A percentile compares a stretch with the other conserved stretches of the same genome.
These are phyloP conservation scores for Paraurostyla sp. DNA, from an alignment of 73 alveolate species.

Conservation along the genomic window DNA sequence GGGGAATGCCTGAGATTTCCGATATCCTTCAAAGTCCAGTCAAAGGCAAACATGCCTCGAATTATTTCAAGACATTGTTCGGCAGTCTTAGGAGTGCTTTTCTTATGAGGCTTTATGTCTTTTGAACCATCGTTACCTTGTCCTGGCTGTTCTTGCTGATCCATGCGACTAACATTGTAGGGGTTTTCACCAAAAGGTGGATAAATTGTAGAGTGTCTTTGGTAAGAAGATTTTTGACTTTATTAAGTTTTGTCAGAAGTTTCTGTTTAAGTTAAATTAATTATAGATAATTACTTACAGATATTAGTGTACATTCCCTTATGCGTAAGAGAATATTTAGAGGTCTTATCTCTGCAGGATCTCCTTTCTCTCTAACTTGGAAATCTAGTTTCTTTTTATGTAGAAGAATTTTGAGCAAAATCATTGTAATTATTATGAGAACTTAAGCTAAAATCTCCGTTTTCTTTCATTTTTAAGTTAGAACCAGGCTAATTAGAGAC, in stretches of 20 bases:
- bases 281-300: conserved; percentile 12
- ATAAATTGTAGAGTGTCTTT: too few species aligned
- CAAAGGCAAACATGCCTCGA: conserved; percentile 57
- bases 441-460: background rate
- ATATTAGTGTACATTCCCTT: conserved; percentile 43
- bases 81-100: conserved; percentile 24
- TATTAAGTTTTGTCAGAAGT: background rate
- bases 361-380: conserved; percentile 19
- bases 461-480: background rate
- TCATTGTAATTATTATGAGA: background rate
- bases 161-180: too few species aligned
- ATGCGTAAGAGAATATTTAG: conserved; percentile 46
- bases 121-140: background rate
- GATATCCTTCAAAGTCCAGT: conserved; percentile 72
- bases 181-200: too few species aligned
- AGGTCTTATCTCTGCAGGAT: conserved; percentile 45
- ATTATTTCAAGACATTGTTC: conserved; percentile 27
- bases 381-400: background rate
- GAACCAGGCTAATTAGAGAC: background rate
- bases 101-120: conserved; percentile 24
- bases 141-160: background rate
- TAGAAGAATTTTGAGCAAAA: background rate
- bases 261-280: background rate
- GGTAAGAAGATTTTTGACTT: background rate
- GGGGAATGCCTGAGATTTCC: conserved; percentile 52